Conservation (phyloP, 2,329 filamentous ascomycete species). For the Ophioceras dolichostomum region DNA sequence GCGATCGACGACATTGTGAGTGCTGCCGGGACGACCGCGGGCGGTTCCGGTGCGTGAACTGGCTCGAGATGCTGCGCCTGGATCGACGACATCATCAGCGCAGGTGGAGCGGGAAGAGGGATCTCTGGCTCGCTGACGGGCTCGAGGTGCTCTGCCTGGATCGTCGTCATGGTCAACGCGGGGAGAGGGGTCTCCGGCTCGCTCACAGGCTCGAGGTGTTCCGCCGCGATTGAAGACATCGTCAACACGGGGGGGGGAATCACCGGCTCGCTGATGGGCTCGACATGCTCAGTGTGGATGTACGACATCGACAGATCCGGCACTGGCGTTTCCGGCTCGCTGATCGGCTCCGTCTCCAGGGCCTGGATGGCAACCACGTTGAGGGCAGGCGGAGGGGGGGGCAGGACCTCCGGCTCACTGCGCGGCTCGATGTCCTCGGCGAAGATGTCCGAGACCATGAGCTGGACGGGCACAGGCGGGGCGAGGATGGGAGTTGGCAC, state of each 20-base stretch:
- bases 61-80: conserved; percentile 8
- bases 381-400: conserved; percentile 3
- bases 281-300: conserved; percentile 12
- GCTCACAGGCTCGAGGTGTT: conserved; percentile 12
- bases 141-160: conserved; percentile 13
- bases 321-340: conserved; percentile 12
- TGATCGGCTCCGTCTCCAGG: conserved; percentile 9
- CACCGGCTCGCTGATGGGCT: conserved; percentile 12
- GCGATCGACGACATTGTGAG: conserved; percentile 21
- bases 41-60: conserved; percentile 11
- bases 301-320: conserved; percentile 7
- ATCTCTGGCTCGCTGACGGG: conserved; percentile 12
- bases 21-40: conserved; percentile 7
- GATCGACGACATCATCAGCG: conserved; percentile 5
- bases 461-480: conserved; percentile 18
- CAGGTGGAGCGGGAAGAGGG: conserved; percentile 10
- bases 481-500: conserved; percentile 14
- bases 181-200: conserved; percentile 13
- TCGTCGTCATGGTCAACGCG: conserved; percentile 4
- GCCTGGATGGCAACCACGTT: conserved; percentile 14
- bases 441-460: conserved; percentile 32
- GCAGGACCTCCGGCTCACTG: conserved; percentile 4
- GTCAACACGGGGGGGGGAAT: conserved; percentile 8
- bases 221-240: conserved; percentile 9
- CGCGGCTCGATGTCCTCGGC: conserved; percentile 21